Evolutionary conservation across 2,329 filamentous ascomycete species (phyloP), one percentile per base, ranked within the genome.

Genomic region (Grosmannia serpens): DNA sequence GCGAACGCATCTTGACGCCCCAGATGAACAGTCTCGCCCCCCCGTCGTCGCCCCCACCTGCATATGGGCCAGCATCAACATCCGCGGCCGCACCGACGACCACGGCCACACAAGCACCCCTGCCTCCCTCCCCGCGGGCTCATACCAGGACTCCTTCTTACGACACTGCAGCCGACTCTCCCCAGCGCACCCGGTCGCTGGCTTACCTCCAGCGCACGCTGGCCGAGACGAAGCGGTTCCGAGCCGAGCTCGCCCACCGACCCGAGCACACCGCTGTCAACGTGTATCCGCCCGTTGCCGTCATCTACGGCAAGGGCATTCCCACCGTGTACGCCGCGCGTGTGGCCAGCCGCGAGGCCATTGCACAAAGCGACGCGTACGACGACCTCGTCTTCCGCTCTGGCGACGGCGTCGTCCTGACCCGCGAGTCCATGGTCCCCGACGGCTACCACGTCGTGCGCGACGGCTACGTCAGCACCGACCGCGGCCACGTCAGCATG

Each of bases 371-470:
- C 0, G 89, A 95, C 70, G 86, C 84, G 0, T 96, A 95, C 69
- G 90, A 95, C 63, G 86, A 95, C 65, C 77, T 97, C 2, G 82
- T 89, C 0, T 96, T 96, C 72, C 87, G 88, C 0, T 86, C 86
- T 26, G 91, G 91, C 2, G 91, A 97, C 68, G 92, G 91, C 0
- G 91, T 97, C 0, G 90, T 92, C 58, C 78, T 96, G 8, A 89
- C 91, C 0, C 83, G 83, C 55, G 89, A 92, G 61, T 88, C 91
- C 0, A 92, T 95, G 88, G 71, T 95, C 50, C 91, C 91, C 0
- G 74, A 81, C 2, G 91, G 91, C 0, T 96, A 96, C 68, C 78
- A 81, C 54, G 76, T 88, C 41, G 89, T 86, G 1, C 82, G 80
- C 52, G 86, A 85, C 15, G 91, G 91, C 0, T 75, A 89, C 22